A percentile compares a stretch with the other conserved stretches of the same genome.
Evolutionary conservation across 208 protist genomes (phyloP).

Genomic region (Crithidia bombi): DNA sequence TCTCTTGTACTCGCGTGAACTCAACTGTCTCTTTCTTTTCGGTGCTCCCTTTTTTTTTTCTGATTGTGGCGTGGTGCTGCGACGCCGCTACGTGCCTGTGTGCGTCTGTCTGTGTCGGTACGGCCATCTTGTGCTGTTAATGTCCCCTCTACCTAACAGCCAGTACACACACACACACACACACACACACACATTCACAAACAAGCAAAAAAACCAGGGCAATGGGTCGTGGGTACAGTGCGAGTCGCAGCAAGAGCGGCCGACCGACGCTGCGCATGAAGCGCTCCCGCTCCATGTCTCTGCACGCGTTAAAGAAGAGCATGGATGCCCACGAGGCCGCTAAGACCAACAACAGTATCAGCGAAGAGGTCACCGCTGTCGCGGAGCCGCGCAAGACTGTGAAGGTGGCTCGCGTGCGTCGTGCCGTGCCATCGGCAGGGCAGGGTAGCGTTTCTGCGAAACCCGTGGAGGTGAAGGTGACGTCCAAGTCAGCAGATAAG

Average conservation of each 20-base stretch:
- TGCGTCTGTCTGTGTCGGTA: no score
- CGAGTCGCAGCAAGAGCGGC: slow-evolving; percentile 76
- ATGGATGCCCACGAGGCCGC: slow-evolving; percentile 26
- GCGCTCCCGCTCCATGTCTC: slow-evolving; percentile 60
- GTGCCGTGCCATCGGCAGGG: slow-evolving; percentile 14
- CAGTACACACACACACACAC: slow-evolving; percentile 1
- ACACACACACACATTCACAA: slow-evolving; percentile 8
- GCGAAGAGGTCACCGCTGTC: neutral
- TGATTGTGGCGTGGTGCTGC: no score
- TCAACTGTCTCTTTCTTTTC: slow-evolving; percentile 3
- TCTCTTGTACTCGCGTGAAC: no score
- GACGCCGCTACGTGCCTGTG: no score
- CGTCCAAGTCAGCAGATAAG: slow-evolving; percentile 7
- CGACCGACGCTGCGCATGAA: slow-evolving; percentile 77
- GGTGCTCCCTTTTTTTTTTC: neutral
- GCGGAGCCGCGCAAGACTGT: slow-evolving; percentile 29
- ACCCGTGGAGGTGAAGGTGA: neutral
- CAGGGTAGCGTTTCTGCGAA: neutral
- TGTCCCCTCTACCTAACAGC: no score
- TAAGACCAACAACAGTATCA: slow-evolving; percentile 4
- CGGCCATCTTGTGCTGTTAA: no score
- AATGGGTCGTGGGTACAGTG: slow-evolving; percentile 87
- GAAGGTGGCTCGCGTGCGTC: slow-evolving; percentile 27
- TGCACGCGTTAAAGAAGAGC: slow-evolving; percentile 46
- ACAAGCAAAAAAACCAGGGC: neutral